Evolutionary conservation across 2,329 filamentous ascomycete species (phyloP), one percentile per base, ranked within the genome.

Genomic region (Neonectria punicea): DNA sequence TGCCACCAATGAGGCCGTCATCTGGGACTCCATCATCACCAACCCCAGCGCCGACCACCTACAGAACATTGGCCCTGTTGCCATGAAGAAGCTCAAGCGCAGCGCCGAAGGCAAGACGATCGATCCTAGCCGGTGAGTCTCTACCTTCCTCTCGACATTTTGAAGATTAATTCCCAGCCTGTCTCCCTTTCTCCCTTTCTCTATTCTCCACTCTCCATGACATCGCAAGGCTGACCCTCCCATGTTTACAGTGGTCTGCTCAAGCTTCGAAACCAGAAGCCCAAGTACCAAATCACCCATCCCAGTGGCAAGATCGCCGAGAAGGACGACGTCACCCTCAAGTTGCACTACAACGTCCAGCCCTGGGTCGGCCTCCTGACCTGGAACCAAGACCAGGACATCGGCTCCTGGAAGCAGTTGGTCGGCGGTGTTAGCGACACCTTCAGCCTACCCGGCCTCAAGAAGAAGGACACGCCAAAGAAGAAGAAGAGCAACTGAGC

Each of bases 201-300:
- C 36, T 6, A 4, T 16, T 39, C 20, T 20, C 28, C n/a, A 4
- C 8, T 39, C 20, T 20, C 28, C 13, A 5, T 16, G 28, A 6
- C 4, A n/a, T 28, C 30, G 11, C 18, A 20, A 39, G 22, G 22
- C 43, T 50, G n/a, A 63, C 39, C 10, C 28, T 69, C 22, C n/a
- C 2, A 11, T 9, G 11, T 58, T 7, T 55, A 10, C 39, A 90
- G 90, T 6, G 95, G 94, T 32, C 86, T 92, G 58, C 81, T 98
- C 43, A 86, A 88, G 62, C 86, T 98, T 70, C 89, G 90, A 76
- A 94, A 94, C 79, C 93, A 97, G 79, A 92, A 91, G 76, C 92
- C 94, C 3, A 99, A 99, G 81, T 99, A 99, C 84, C 94, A 97
- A 78, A 96, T 99, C 81, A 97, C 94, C 5, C 94, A 98, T 79